A percentile compares a stretch with the other conserved stretches of the same genome.
Conservation (phyloP, 208 protist species). For the Naegleria lovaniensis region DNA sequence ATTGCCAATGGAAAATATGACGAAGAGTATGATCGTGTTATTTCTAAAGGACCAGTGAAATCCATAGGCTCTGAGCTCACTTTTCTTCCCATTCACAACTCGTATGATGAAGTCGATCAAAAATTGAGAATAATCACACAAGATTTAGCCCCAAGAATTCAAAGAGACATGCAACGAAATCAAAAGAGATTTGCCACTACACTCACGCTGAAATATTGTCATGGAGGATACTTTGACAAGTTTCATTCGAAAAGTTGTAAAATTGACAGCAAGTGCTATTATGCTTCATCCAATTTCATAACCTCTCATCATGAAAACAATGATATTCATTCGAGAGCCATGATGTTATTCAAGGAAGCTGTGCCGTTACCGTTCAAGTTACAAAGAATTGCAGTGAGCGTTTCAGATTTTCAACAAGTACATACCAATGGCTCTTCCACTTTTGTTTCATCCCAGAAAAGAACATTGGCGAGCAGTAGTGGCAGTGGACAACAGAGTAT, state of each 20-base stretch:
- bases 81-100: neutral
- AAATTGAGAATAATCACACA: neutral
- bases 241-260: neutral
- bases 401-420: neutral
- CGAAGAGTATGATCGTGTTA: neutral
- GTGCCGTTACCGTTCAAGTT: neutral
- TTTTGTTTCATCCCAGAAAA: no score
- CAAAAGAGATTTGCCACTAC: neutral
- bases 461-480: no score
- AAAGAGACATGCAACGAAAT: neutral
- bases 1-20: slow-evolving; percentile 5
- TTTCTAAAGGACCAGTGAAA: neutral
- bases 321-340: neutral
- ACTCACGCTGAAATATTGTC: neutral
- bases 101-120: neutral
- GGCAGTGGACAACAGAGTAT: no score
- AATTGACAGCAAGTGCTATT: neutral
- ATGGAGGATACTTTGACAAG: neutral
- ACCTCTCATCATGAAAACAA: neutral
- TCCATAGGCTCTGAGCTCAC: neutral
- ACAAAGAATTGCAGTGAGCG: neutral
- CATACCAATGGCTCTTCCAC: no score
- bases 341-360: neutral
- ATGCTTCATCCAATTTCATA: neutral
- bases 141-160: neutral